Evolutionary conservation across 1,284 basidiomycete genomes (phyloP).

Genomic region (Papiliotrema nemorosa): DNA sequence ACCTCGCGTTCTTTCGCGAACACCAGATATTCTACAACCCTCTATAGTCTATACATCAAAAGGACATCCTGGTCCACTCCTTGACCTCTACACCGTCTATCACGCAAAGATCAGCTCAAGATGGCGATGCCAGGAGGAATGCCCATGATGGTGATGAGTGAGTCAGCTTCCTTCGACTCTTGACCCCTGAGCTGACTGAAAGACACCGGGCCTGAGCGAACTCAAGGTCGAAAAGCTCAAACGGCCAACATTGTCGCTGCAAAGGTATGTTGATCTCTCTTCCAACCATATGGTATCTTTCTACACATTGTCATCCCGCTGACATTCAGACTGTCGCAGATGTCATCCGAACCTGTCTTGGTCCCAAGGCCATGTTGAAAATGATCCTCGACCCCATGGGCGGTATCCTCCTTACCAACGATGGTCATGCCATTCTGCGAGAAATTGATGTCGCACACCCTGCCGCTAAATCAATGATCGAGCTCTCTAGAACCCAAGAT

Average conservation of each 20-base stretch:
- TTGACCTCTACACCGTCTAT: slow-evolving; percentile 5
- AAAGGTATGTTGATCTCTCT: slow-evolving; percentile 60
- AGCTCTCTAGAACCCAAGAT: slow-evolving; percentile 91
- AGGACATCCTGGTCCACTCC: background rate
- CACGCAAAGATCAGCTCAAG: background rate
- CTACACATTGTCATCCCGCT: slow-evolving; percentile 1
- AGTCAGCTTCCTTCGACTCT: slow-evolving; percentile 14
- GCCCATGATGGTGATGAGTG: slow-evolving; percentile 55
- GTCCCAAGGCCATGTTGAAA: slow-evolving; percentile 97
- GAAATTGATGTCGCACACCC: slow-evolving; percentile 99
- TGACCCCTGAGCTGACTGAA: slow-evolving; percentile 17
- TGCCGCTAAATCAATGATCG: slow-evolving; percentile 99
- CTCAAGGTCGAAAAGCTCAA: slow-evolving; percentile 92
- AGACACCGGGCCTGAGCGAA: slow-evolving; percentile 91
- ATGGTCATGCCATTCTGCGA: slow-evolving; percentile 94
- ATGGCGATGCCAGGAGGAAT: slow-evolving; percentile 35
- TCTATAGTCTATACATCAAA: background rate
- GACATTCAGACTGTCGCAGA: slow-evolving; percentile 81
- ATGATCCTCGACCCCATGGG: slow-evolving; percentile 99
- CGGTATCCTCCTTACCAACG: slow-evolving; percentile 93
- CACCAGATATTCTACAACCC: background rate
- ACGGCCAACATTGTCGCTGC: slow-evolving; percentile 96
- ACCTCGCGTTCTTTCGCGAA: too few relatives aligned
- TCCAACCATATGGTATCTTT: background rate
- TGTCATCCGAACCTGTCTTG: slow-evolving; percentile 96